These are phyloP conservation scores for Zostera marina DNA, from an alignment of 116 monocot genomes.

Conservation along the genomic window DNA sequence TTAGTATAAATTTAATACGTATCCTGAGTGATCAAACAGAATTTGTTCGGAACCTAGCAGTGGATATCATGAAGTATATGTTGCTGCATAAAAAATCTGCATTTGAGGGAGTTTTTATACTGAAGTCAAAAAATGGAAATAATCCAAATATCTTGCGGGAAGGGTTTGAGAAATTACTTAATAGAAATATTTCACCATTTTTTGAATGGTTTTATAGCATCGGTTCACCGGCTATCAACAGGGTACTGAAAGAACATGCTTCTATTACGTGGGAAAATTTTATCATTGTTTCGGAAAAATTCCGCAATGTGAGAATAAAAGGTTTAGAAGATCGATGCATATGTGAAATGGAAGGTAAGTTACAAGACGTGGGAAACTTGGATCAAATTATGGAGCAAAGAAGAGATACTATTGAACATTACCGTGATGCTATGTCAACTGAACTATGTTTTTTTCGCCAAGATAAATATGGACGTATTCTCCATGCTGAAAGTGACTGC, in stretches of 20 bases:
- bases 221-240: slow-evolving; percentile 53
- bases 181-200: slow-evolving; percentile 44
- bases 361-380: slow-evolving; percentile 50
- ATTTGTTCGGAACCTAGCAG: slow-evolving; percentile 37
- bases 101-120: slow-evolving; percentile 77
- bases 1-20: slow-evolving; percentile 77
- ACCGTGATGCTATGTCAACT: slow-evolving; percentile 93
- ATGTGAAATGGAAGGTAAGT: slow-evolving; percentile 79
- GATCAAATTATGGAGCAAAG: slow-evolving; percentile 59
- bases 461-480: slow-evolving; percentile 99
- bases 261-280: slow-evolving; percentile 87
- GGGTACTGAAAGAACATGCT: slow-evolving; percentile 77
- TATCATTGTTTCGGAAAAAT: slow-evolving; percentile 62
- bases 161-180: slow-evolving; percentile 87
- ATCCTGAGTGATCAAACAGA: slow-evolving; percentile 61
- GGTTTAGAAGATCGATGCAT: slow-evolving; percentile 73
- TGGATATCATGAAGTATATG: slow-evolving; percentile 77
- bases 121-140: slow-evolving; percentile 61
- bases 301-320: slow-evolving; percentile 88
- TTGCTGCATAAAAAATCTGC: slow-evolving; percentile 65
- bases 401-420: slow-evolving; percentile 63
- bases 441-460: slow-evolving; percentile 87
- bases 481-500: slow-evolving; percentile 99
- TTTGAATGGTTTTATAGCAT: slow-evolving; percentile 72
- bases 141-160: slow-evolving; percentile 65